Conservation (phyloP, 2,329 filamentous ascomycete species). For the Exophiala viscosa region DNA sequence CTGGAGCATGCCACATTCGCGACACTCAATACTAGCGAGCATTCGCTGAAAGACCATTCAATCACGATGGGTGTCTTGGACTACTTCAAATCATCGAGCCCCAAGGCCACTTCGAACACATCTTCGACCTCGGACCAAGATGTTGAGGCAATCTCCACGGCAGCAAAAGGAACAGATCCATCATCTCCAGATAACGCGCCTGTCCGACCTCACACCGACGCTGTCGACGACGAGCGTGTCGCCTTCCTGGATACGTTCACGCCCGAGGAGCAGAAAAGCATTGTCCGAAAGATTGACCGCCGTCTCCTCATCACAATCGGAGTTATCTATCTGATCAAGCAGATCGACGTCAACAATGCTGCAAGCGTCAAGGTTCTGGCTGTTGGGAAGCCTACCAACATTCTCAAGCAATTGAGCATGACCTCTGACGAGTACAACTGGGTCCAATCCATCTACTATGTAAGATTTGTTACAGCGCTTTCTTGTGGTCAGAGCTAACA, state of each 20-base stretch:
- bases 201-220: background rate
- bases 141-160: background rate
- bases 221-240: background rate
- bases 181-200: background rate
- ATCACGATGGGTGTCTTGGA: background rate
- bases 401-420: background rate
- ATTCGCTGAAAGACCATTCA: background rate
- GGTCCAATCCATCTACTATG: no score
- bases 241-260: constrained; percentile 1
- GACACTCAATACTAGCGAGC: no score
- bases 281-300: background rate
- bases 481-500: constrained; percentile 14
- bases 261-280: background rate
- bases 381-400: background rate
- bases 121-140: background rate
- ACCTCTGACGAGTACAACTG: constrained; percentile 1
- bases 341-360: background rate
- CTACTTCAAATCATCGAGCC: background rate
- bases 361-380: background rate
- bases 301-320: background rate
- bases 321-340: constrained; percentile 1
- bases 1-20: no score
- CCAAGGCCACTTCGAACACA: background rate
- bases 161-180: no score
- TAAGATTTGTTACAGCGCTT: no score